Base-by-base conservation (phyloP, 768 basidiomycete genomes). In the Brasilioporus rufonigricans region DNA sequence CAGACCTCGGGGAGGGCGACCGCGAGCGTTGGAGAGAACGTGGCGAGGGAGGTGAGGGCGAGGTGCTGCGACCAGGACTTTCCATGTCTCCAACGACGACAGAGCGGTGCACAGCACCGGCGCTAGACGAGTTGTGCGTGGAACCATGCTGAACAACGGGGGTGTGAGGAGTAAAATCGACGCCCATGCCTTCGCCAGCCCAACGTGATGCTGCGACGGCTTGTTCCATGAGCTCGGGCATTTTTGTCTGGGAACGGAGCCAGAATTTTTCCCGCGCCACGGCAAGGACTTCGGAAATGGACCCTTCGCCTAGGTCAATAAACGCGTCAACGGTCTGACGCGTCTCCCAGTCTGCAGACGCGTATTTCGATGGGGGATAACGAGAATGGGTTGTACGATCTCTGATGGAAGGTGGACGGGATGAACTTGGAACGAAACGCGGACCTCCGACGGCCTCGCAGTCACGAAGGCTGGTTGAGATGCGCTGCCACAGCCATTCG, bases 211-310 rank as follows among this genome's bases (percentile, higher is more conserved):
- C 83, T 24, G 86, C 86, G 9, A 89, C 68, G 4, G 86, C 85
- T 57, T 89, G 87, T 57, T 76, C 75, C 68, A 89, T 79, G 64
- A 89, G 77, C 53, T 86, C 85, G 2, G 76, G 74, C 56, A 89
- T 76, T 57, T 84, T 84, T 0, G 89, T 91, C 63, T 81, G 67
- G 38, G 72, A 76, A 35, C 82, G 73, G 45, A 91, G 66, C 89
- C 89, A 91, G 52, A 77, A 74, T 67, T 88, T 87, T 68, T 91
- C 89, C 57, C 81, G 76, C 16, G 85, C 85, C 27, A 86, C 68
- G 29, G 65, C 65, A 32, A 89, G 65, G 21, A 90, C 83, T 44
- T 87, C 84, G 41, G 65, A 61, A 55, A 91, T 79, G 7, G 76
- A 79, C 21, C 89, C 89, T 58, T 91, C 89, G 3, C 80, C 87